Conservation (phyloP, 2,329 filamentous ascomycete species). For the Pseudogymnoascus sp. region DNA sequence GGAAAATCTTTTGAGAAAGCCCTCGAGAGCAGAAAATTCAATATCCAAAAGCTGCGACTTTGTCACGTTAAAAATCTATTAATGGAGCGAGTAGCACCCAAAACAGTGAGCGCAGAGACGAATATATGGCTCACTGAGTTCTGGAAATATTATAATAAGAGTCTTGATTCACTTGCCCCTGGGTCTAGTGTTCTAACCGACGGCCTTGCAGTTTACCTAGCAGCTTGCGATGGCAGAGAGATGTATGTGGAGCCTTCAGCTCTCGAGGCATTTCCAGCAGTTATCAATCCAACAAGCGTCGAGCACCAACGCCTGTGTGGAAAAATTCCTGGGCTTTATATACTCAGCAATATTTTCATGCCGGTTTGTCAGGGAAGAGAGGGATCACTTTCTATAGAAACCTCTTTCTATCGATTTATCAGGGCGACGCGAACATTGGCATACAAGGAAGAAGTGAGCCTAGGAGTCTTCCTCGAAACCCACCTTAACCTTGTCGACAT, state of each 20-base stretch:
- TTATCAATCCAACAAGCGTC: not conserved
- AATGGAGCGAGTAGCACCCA: not conserved
- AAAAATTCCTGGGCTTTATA: not conserved
- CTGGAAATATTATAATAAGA: not conserved
- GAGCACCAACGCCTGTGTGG: not conserved
- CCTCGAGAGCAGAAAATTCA: not conserved
- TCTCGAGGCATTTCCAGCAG: not conserved
- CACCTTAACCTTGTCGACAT: conserved; percentile 6
- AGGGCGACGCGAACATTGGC: conserved; percentile 13
- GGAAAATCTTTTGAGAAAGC: not conserved
- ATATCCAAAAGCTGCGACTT: not conserved
- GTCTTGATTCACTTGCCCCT: not conserved
- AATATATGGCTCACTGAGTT: not conserved
- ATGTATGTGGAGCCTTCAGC: not conserved
- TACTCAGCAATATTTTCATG: conserved; percentile 14
- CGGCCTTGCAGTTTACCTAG: not conserved
- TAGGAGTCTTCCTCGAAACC: conserved; percentile 1
- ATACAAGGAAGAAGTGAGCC: not conserved
- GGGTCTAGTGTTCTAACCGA: not conserved
- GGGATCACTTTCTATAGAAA: not conserved
- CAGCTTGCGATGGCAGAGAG: not conserved
- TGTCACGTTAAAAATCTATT: not conserved
- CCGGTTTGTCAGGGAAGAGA: conserved; percentile 10
- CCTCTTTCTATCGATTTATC: conserved; percentile 17
- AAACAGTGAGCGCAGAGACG: not conserved